Conservation (phyloP, 1,139 yeast genomes). For the Magnusiomyces tetraspermus region DNA sequence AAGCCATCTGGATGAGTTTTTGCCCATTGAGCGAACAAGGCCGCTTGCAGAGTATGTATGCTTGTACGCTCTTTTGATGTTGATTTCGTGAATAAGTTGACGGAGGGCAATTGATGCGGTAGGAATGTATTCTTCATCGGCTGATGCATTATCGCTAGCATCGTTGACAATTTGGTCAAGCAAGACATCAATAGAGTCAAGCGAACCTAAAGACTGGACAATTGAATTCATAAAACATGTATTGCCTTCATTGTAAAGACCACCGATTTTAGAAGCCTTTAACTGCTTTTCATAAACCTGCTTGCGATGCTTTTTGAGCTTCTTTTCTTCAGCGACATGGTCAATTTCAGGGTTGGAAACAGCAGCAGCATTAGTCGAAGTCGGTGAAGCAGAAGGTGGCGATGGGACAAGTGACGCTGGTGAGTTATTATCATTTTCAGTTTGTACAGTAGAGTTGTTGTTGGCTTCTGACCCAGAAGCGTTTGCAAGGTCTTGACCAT, state of each 20-base stretch:
- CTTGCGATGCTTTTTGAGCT: constrained; percentile 41
- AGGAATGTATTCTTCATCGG: not conserved
- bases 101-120: constrained; percentile 14
- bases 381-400: not conserved
- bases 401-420: not conserved
- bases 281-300: constrained; percentile 20
- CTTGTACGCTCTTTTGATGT: constrained; percentile 25
- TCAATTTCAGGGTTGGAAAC: not conserved
- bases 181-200: constrained; percentile 50
- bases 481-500: not conserved
- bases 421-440: too few relatives aligned
- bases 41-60: constrained; percentile 54
- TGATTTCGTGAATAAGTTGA: constrained; percentile 29
- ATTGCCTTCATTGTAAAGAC: constrained; percentile 80
- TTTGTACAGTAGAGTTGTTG: too few relatives aligned
- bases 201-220: constrained; percentile 72
- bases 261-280: constrained; percentile 46
- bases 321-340: not conserved
- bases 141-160: constrained; percentile 4
- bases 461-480: too few relatives aligned
- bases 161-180: constrained; percentile 36
- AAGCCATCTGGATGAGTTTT: constrained; percentile 66
- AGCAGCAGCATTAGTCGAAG: not conserved
- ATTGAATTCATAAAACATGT: constrained; percentile 93
- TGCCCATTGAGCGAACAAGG: constrained; percentile 61